phyloP scores from a whole-genome alignment of 2,329 filamentous ascomycete genomes.

The Mariannaea sp. region DNA sequence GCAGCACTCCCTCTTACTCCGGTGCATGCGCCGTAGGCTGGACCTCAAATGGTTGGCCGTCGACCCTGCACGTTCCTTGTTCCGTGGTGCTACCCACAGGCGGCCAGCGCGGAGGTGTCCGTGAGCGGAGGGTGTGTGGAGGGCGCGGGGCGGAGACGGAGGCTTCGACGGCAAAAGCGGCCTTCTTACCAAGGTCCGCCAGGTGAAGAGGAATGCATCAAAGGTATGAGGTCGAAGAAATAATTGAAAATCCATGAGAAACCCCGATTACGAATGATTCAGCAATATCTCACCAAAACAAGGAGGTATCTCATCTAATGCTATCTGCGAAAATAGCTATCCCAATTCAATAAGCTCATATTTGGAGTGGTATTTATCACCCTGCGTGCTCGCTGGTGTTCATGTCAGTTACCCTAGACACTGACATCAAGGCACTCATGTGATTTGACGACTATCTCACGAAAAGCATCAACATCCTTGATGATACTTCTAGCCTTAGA shows the following conservation, averaged over 20 bases:
- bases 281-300: no score
- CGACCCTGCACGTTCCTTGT: background rate
- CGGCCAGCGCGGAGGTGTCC: background rate
- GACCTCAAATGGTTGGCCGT: background rate
- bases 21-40: background rate
- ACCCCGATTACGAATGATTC: background rate
- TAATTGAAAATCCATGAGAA: background rate
- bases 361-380: no score
- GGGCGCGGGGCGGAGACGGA: background rate
- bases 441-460: no score
- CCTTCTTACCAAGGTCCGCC: background rate
- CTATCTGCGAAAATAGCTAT: no score
- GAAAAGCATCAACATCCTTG: no score
- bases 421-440: no score
- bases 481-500: no score
- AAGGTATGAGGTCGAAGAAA: background rate
- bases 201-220: background rate
- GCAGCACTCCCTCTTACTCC: constrained; percentile 1
- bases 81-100: background rate
- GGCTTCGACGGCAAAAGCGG: background rate
- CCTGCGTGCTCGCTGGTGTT: no score
- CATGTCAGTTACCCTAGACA: no score
- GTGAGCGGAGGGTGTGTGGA: no score
- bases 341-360: no score
- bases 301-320: no score